These are phyloP conservation scores for Ustilago curta DNA, from an alignment of 1,284 basidiomycete genomes.

Conservation along the genomic window DNA sequence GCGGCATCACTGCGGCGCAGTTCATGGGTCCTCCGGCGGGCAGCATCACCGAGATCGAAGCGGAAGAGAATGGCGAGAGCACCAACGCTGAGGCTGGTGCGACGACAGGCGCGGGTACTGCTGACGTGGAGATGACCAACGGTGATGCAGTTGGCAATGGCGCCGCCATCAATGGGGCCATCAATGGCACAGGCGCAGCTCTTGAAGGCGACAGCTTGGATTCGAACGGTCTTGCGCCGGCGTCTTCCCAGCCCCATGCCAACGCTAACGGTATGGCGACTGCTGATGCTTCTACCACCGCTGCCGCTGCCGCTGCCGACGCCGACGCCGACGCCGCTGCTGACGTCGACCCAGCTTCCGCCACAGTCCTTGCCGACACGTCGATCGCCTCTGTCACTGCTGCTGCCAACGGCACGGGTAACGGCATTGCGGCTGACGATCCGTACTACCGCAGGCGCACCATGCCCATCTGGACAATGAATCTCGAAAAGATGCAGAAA, in stretches of 20 bases:
- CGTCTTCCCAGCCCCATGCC: conserved; percentile 30
- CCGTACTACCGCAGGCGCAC: conserved; percentile 47
- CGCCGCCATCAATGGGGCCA: not conserved
- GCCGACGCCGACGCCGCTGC: not conserved
- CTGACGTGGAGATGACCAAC: conserved; percentile 38
- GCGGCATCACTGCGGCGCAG: conserved; percentile 45
- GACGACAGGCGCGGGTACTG: not conserved
- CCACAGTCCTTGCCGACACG: conserved; percentile 8
- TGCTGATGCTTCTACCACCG: not conserved
- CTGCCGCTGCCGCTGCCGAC: not conserved
- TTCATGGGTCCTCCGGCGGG: conserved; percentile 31
- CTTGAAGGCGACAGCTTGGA: conserved; percentile 1
- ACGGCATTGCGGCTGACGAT: conserved; percentile 14
- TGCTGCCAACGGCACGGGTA: conserved; percentile 10
- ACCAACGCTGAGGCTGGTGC: conserved; percentile 6
- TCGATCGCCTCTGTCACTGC: conserved; percentile 15
- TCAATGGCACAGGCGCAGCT: conserved; percentile 5
- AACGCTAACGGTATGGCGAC: conserved; percentile 16
- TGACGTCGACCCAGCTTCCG: not conserved
- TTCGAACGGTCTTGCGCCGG: conserved; percentile 11
- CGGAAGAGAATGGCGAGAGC: conserved; percentile 7
- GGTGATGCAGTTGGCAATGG: conserved; percentile 18
- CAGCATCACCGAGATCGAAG: conserved; percentile 12
- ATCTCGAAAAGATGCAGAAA: conserved; percentile 86
- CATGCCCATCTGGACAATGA: conserved; percentile 66